phyloP scores from a whole-genome alignment of 2,329 filamentous ascomycete species.

The Fusarium chaquense region DNA sequence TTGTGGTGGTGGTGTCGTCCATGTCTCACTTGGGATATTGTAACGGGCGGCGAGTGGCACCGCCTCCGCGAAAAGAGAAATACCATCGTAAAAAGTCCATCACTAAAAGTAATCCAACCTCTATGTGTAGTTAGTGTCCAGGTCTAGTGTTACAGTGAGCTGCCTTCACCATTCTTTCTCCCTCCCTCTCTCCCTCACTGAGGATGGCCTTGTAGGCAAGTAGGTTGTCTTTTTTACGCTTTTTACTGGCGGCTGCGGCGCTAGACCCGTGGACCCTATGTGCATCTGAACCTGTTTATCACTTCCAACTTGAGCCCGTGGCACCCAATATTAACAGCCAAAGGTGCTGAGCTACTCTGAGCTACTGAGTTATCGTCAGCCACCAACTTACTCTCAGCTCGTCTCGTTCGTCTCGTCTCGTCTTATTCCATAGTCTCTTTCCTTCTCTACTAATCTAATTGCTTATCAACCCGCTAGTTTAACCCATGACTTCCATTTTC shows the following conservation, averaged over 20 bases:
- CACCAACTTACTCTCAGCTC: constrained; percentile 42
- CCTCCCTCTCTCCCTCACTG: constrained; percentile 6
- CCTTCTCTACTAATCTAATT: constrained; percentile 1
- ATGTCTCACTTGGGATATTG: constrained; percentile 46
- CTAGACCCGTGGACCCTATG: constrained; percentile 36
- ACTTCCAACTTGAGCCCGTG: constrained; percentile 34
- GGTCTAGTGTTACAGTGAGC: neutral
- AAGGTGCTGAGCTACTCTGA: constrained; percentile 8
- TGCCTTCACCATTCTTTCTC: constrained; percentile 14
- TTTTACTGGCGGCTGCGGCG: constrained; percentile 42
- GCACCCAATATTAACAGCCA: constrained; percentile 11
- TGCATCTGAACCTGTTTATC: constrained; percentile 41
- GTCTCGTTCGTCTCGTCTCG: neutral
- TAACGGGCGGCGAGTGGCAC: constrained; percentile 22
- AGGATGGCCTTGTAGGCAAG: constrained; percentile 7
- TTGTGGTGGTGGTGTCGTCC: constrained; percentile 45
- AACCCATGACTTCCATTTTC: constrained; percentile 47
- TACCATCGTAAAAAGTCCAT: constrained; percentile 21
- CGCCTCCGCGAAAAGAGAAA: constrained; percentile 30
- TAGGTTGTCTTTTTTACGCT: neutral
- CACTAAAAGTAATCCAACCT: neutral
- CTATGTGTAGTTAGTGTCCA: constrained; percentile 16
- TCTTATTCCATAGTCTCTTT: neutral
- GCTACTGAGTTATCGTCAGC: constrained; percentile 36
- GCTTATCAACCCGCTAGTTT: constrained; percentile 31